phyloP scores from a whole-genome alignment of 2,329 filamentous ascomycete genomes.

The Pseudocercospora crystallina region DNA sequence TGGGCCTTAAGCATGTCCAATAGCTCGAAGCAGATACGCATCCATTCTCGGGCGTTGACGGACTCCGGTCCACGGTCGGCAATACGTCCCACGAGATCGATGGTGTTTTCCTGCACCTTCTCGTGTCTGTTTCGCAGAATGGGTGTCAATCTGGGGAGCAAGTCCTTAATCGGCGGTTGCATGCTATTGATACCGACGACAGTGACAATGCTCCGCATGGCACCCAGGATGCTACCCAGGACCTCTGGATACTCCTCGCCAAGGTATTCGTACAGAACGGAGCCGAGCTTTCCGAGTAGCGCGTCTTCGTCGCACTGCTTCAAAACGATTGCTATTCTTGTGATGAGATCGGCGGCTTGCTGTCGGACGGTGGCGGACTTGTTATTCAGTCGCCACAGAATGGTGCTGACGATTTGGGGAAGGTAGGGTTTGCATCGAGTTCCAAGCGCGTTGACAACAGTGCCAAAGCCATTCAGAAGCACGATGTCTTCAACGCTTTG shows the following conservation, averaged over 20 bases:
- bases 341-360: constrained; percentile 94
- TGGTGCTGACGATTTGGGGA: constrained; percentile 93
- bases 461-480: constrained; percentile 96
- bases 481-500: constrained; percentile 95
- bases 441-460: constrained; percentile 91
- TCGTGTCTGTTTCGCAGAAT: constrained; percentile 98
- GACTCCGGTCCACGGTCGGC: constrained; percentile 95
- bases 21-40: constrained; percentile 98
- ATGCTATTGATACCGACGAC: constrained; percentile 97
- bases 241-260: constrained; percentile 99
- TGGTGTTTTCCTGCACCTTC: constrained; percentile 98
- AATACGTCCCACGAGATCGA: constrained; percentile 95
- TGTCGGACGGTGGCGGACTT: constrained; percentile 95
- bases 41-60: constrained; percentile 97
- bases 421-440: constrained; percentile 94
- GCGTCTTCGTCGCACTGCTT: constrained; percentile 96
- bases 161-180: constrained; percentile 96
- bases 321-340: constrained; percentile 97
- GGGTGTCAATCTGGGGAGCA: constrained; percentile 92
- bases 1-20: constrained; percentile 99
- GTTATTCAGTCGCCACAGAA: constrained; percentile 95
- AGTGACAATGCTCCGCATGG: constrained; percentile 91
- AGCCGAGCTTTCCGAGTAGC: constrained; percentile 89
- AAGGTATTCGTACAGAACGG: constrained; percentile 95
- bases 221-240: constrained; percentile 91